phyloP scores from a whole-genome alignment of 192 early-diverging fungal species.

The Linnemannia zychae region DNA sequence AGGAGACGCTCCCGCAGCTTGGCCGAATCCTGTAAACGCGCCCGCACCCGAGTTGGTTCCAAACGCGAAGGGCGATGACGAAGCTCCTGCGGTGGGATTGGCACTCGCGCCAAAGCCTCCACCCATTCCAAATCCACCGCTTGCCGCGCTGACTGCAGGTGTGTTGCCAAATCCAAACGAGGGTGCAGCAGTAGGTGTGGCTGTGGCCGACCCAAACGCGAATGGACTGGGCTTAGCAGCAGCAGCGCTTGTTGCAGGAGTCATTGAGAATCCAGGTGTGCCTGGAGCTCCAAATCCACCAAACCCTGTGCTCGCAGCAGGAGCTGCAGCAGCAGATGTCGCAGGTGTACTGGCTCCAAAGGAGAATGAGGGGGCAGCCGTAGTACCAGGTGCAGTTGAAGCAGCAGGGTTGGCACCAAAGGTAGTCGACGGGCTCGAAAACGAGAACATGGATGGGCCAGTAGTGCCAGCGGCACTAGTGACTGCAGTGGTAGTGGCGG shows the following conservation, averaged over 20 bases:
- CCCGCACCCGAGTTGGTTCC: not conserved
- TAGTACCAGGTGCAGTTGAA: not conserved
- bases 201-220: conserved; percentile 8
- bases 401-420: conserved; percentile 5
- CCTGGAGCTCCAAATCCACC: conserved; percentile 15
- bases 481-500: not conserved
- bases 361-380: not conserved
- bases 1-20: not conserved
- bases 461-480: not conserved
- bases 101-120: conserved; percentile 15
- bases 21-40: not conserved
- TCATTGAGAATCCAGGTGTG: not conserved
- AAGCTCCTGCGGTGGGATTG: not conserved
- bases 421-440: not conserved
- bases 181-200: not conserved
- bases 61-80: not conserved
- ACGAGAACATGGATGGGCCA: conserved; percentile 15
- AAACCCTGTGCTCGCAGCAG: conserved; percentile 9
- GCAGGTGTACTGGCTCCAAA: conserved; percentile 8
- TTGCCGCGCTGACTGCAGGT: not conserved
- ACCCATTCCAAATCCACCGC: not conserved
- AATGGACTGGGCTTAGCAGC: not conserved
- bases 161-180: conserved; percentile 12
- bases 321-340: not conserved
- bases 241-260: not conserved